phyloP scores from a whole-genome alignment of 2,329 filamentous ascomycete genomes.

The Pseudogymnoascus sp. region DNA sequence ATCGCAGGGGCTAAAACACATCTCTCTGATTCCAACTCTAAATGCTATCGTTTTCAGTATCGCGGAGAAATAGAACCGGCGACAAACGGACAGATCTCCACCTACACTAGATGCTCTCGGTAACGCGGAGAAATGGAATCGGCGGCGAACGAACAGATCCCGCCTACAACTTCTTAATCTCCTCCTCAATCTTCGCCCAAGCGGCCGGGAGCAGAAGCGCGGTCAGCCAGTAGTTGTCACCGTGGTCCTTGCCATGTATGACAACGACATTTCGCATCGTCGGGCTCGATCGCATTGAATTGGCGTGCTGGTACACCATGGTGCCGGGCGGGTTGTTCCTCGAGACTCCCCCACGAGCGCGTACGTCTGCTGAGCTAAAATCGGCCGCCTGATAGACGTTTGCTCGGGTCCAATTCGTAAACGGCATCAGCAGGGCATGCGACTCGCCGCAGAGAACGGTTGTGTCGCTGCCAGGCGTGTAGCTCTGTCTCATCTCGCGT shows the following conservation, averaged over 20 bases:
- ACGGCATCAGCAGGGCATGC: constrained; percentile 29
- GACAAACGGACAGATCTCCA: no score
- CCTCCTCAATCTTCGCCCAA: constrained; percentile 22
- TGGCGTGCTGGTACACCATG: constrained; percentile 13
- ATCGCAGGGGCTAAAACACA: not conserved
- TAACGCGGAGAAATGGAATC: not conserved
- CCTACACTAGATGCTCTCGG: no score
- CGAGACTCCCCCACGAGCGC: not conserved
- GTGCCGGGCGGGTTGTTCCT: constrained; percentile 10
- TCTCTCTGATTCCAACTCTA: no score
- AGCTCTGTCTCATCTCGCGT: constrained; percentile 21
- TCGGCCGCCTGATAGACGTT: constrained; percentile 36
- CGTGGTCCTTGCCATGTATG: constrained; percentile 28
- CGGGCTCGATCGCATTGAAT: not conserved
- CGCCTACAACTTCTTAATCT: not conserved
- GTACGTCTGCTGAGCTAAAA: constrained; percentile 18
- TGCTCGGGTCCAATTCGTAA: constrained; percentile 36
- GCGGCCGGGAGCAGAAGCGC: constrained; percentile 18
- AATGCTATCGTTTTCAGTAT: no score
- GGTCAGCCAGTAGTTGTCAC: constrained; percentile 30
- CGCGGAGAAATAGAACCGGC: no score
- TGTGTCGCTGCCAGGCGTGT: constrained; percentile 16
- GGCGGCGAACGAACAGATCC: not conserved
- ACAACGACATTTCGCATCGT: constrained; percentile 17
- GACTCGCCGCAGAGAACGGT: constrained; percentile 31